Evolutionary conservation across 164 flowering plant species (phyloP), one percentile per base, ranked within the genome.

Genomic region (Sextonia rubra): DNA sequence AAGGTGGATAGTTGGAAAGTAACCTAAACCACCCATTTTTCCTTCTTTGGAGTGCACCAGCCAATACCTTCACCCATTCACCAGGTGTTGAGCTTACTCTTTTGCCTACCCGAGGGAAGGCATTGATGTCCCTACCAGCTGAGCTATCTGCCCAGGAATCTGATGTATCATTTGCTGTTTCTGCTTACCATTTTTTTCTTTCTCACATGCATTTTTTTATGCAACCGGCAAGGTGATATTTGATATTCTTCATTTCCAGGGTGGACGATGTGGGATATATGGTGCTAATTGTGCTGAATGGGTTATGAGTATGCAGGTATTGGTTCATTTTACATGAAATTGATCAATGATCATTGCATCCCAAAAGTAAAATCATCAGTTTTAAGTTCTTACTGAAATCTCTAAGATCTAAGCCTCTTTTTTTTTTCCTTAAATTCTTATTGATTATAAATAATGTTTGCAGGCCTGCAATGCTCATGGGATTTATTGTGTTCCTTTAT

Each of bases 391-490:
- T 52, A 12, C n/a, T 52, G 18, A 52, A 37, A 23, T 44, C 29
- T 44, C 27, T 5, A n/a, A 44, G 18, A 15, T 68, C 70, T 29
- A 15, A 1, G 30, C n/a, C n/a, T 60, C 58, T 47, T 25, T 12
- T 48, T 12, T 4, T n/a, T 5, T 18, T 37, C 30, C 27, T 61
- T 24, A 27, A n/a, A 47, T 20, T 67, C 58, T 37, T 56, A 22
- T 32, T 70, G 68, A 73, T 66, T 25, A 61, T 70, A 29, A 63
- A 12, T 69, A 30, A 30, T 52, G 68, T 71, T 55, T 85, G 82
- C 97, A 96, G 97, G 99, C 98, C 20, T 96, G 99, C 82, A 96
- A 96, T 85, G 98, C 98, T 77, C 98, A 92, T 77, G 99, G 96
- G 58, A 80, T 94, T 69, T 84, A 84, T 74, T 96, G 98, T 77